Conservation (phyloP, 2,329 filamentous ascomycete species). For the Cladobotryum mycophilum region DNA sequence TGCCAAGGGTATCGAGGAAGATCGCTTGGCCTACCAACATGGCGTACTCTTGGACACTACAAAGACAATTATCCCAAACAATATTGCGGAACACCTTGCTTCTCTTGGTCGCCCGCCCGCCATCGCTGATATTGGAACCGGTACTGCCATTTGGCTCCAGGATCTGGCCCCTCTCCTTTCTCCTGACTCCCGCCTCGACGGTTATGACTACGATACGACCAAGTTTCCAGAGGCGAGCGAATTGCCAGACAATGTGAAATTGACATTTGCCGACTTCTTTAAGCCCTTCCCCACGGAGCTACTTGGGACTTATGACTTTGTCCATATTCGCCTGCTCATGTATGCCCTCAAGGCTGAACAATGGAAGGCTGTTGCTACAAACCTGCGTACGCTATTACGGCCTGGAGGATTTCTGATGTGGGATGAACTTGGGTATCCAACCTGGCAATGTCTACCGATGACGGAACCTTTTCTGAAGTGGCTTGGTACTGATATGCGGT, state of each 20-base stretch:
- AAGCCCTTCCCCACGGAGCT: conserved; percentile 12
- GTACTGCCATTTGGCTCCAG: conserved; percentile 18
- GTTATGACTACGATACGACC: conserved; percentile 15
- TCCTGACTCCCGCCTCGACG: conserved; percentile 8
- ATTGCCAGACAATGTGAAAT: conserved; percentile 10
- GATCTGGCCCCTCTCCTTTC: conserved; percentile 14
- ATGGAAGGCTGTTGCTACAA: conserved; percentile 9
- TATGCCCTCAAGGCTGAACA: conserved; percentile 12
- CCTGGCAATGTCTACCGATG: background rate
- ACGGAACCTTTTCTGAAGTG: background rate
- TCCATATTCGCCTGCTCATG: conserved; percentile 12
- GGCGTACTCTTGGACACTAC: background rate
- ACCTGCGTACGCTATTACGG: conserved; percentile 9
- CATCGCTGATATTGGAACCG: conserved; percentile 15
- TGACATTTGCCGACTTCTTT: conserved; percentile 9
- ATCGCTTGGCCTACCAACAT: background rate
- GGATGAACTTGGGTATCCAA: conserved; percentile 8
- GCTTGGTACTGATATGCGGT: background rate
- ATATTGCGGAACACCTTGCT: background rate
- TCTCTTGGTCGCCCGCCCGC: background rate
- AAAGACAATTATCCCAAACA: background rate
- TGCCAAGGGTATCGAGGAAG: background rate
- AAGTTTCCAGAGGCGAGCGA: conserved; percentile 13
- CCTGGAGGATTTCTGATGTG: conserved; percentile 15
- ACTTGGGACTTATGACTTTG: conserved; percentile 12